Evolutionary conservation across 2,329 filamentous ascomycete species (phyloP), one percentile per base, ranked within the genome.

Genomic region (Rosellinia necatrix): DNA sequence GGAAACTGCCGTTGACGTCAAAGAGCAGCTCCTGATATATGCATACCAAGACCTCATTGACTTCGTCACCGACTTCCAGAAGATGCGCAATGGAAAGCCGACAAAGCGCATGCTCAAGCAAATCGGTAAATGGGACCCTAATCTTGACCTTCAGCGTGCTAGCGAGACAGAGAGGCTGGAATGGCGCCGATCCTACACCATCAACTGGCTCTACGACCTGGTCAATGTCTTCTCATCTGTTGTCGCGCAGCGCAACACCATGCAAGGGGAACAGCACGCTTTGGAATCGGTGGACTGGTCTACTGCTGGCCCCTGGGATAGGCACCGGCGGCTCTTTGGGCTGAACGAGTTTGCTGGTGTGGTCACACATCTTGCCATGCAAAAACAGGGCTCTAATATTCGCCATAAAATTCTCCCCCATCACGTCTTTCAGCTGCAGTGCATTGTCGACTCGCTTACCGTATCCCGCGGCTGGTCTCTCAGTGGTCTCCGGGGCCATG

Each of bases 201-300:
- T 82, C 56, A 79, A 76, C 55, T 81, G 78, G 78, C 71, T 82
- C 0, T 81, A 81, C 56, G 77, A 81, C 50, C 61, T 82, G 5
- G 75, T 81, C 60, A 81, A 79, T 47, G 22, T 77, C 4, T 79
- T 73, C 51, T 76, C 75, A 0, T 60, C 66, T 3, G 64, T 74
- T 52, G 74, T 78, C 15, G 66, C 76, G 1, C 71, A 78, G 49
- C 68, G 66, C 5, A 75, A 72, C 32, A 71, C 59, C 7, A 53
- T 68, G 40, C 70, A 67, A 42, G 73, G 70, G 3, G 65, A 78
- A 56, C 56, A 68, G 0, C 69, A 70, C 49, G 60, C 54, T 1
- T 60, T 72, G 22, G 74, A 76, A 47, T 59, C 49, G 1, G 70
- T 78, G 0, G 73, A 80, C 59, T 79, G 75, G 76, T 78, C 75